phyloP scores from a whole-genome alignment of 2,329 filamentous ascomycete genomes.

The Xylaria sp. region DNA sequence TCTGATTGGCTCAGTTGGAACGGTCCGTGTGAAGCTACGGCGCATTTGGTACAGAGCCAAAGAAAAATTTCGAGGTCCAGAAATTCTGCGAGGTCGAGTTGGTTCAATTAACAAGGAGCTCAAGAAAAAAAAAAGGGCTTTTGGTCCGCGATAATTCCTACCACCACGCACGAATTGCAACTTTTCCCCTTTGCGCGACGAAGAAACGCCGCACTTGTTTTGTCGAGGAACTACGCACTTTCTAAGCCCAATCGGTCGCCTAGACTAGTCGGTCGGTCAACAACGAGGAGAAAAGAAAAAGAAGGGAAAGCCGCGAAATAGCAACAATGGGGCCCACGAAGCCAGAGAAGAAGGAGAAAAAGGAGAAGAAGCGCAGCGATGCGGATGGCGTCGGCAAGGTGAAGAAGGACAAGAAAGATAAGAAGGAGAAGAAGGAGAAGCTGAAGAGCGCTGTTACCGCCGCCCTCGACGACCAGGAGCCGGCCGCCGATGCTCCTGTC shows the following conservation, averaged over 20 bases:
- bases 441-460: conserved; percentile 67
- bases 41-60: conserved; percentile 37
- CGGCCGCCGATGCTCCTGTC: conserved; percentile 62
- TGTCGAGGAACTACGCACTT: background rate
- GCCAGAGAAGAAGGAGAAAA: conserved; percentile 61
- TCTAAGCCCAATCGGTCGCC: background rate
- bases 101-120: conserved; percentile 7
- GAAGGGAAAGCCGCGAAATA: background rate
- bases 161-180: background rate
- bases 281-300: background rate
- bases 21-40: conserved; percentile 35
- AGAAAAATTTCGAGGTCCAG: conserved; percentile 46
- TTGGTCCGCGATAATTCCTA: too few species aligned
- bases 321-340: conserved; percentile 50
- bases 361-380: conserved; percentile 65
- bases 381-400: conserved; percentile 65
- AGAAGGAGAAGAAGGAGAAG: conserved; percentile 78
- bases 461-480: conserved; percentile 73
- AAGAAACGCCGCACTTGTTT: background rate
- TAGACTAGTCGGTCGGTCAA: background rate
- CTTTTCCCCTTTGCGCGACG: background rate
- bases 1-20: conserved; percentile 42
- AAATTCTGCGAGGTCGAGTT: conserved; percentile 23
- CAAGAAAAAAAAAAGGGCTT: background rate
- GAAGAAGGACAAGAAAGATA: conserved; percentile 73